Evolutionary conservation across 495 filamentous ascomycete genomes (phyloP).

Genomic region (Polyplosphaeria fusca): DNA sequence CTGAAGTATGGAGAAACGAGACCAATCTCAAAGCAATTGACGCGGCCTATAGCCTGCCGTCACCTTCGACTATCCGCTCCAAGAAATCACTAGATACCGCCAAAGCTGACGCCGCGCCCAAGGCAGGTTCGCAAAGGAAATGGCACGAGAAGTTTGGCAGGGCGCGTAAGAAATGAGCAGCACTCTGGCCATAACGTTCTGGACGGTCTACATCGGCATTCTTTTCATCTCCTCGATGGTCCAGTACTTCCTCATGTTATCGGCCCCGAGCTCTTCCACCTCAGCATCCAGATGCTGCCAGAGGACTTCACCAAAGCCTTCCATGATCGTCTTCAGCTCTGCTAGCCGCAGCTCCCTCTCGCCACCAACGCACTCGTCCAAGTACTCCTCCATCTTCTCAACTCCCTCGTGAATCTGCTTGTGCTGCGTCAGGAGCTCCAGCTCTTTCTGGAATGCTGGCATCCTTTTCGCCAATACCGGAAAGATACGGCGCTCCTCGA

Average conservation of each 20-base stretch:
- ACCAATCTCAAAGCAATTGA: constrained; percentile 49
- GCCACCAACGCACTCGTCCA: constrained; percentile 59
- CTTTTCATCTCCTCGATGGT: constrained; percentile 67
- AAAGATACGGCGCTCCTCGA: constrained; percentile 83
- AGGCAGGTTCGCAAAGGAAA: constrained; percentile 57
- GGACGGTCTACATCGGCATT: constrained; percentile 50
- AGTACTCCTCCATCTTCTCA: constrained; percentile 67
- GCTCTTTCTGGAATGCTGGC: constrained; percentile 69
- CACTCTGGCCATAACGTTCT: not conserved
- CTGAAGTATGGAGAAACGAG: constrained; percentile 56
- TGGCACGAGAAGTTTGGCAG: constrained; percentile 79
- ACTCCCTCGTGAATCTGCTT: constrained; percentile 75
- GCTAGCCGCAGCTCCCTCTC: constrained; percentile 65
- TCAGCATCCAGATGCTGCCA: constrained; percentile 47
- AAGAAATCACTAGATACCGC: not conserved
- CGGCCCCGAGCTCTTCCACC: constrained; percentile 49
- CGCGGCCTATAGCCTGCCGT: constrained; percentile 28
- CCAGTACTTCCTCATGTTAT: constrained; percentile 89
- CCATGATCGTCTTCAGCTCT: constrained; percentile 69
- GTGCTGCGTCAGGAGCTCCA: constrained; percentile 75
- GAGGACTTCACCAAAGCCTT: constrained; percentile 50
- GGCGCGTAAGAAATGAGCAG: constrained; percentile 8
- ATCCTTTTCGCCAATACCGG: constrained; percentile 73
- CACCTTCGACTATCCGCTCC: constrained; percentile 20
- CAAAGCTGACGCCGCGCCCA: constrained; percentile 33